Conservation (phyloP, 208 protist genomes). For the Trypanosoma mega region DNA sequence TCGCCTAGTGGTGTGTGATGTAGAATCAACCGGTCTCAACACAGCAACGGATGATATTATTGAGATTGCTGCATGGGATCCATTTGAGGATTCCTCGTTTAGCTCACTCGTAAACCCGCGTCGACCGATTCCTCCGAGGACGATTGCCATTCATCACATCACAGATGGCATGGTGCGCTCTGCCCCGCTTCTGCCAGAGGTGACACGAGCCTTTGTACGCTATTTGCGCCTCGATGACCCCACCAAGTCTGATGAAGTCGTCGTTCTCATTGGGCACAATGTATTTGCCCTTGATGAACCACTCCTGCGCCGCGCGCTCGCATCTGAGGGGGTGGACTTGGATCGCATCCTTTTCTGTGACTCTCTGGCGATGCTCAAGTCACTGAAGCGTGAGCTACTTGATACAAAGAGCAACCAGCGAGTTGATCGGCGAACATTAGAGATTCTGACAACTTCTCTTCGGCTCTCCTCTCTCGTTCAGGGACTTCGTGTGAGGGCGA, state of each 20-base stretch:
- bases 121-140: constrained; percentile 57
- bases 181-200: constrained; percentile 56
- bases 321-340: constrained; percentile 27
- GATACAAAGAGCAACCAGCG: constrained; percentile 13
- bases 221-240: constrained; percentile 63
- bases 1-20: constrained; percentile 77
- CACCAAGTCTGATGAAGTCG: constrained; percentile 48
- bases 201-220: constrained; percentile 47
- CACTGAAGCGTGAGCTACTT: constrained; percentile 43
- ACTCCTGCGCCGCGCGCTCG: constrained; percentile 70
- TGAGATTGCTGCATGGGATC: constrained; percentile 84
- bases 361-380: constrained; percentile 61
- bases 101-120: constrained; percentile 74
- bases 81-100: constrained; percentile 73
- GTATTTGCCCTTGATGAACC: constrained; percentile 85
- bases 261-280: constrained; percentile 83
- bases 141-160: constrained; percentile 83
- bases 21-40: constrained; percentile 89
- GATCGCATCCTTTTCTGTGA: constrained; percentile 85
- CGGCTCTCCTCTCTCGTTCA: constrained; percentile 65
- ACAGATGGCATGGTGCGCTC: constrained; percentile 64
- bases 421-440: constrained; percentile 41
- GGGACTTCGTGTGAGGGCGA: constrained; percentile 51
- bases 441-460: constrained; percentile 62
- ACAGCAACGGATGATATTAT: constrained; percentile 74